A percentile compares a stretch with the other conserved stretches of the same genome.
These are phyloP conservation scores for Acacia melanoxylon DNA, from an alignment of 306 rosid genomes.

Conservation along the genomic window DNA sequence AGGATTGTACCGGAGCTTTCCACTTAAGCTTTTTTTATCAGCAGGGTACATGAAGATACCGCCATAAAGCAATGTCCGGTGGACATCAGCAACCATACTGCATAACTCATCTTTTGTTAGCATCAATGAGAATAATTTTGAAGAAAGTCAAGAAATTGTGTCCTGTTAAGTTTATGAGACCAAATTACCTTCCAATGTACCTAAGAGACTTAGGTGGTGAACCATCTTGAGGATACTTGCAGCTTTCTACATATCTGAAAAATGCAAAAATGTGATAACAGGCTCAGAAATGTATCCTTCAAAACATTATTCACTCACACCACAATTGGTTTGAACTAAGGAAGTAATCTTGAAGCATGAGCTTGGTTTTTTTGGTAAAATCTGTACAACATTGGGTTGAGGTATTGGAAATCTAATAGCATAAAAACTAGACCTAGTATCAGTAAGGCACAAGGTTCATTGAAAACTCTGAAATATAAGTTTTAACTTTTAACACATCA, in stretches of 20 bases:
- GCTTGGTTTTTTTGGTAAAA: neutral
- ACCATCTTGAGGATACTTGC: constrained; percentile 89
- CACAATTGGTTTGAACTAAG: neutral
- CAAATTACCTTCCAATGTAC: constrained; percentile 82
- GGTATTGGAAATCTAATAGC: neutral
- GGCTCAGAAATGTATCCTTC: neutral
- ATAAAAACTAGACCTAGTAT: neutral
- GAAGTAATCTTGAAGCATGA: neutral
- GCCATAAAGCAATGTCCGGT: constrained; percentile 95
- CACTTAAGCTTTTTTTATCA: constrained; percentile 77
- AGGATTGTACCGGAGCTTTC: constrained; percentile 68
- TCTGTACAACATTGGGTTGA: neutral
- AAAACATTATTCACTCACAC: neutral
- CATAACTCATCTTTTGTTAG: constrained; percentile 8
- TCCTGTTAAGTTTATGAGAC: neutral
- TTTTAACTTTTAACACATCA: neutral
- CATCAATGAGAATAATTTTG: constrained; percentile 11
- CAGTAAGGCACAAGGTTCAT: neutral
- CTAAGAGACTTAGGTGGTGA: constrained; percentile 84
- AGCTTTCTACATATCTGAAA: constrained; percentile 73
- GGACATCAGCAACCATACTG: constrained; percentile 98
- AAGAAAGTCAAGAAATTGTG: neutral
- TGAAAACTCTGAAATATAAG: neutral
- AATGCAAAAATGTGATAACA: constrained; percentile 12
- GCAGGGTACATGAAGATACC: constrained; percentile 97